A percentile compares a stretch with the other conserved stretches of the same genome.
phyloP scores from a whole-genome alignment of 805 yeast genomes.

The Millerago galiae region DNA sequence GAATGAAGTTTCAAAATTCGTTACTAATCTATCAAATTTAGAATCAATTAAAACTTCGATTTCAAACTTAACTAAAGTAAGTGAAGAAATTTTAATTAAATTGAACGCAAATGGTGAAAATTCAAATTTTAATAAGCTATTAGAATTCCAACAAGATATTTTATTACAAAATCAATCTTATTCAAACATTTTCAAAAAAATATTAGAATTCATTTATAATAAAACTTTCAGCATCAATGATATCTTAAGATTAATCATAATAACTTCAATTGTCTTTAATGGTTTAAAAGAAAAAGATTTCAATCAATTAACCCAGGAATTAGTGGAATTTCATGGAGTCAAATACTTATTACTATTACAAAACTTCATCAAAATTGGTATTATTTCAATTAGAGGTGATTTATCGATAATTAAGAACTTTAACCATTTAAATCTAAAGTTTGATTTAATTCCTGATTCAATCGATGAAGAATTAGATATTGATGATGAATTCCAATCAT shows the following conservation, averaged over 20 bases:
- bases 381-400: conserved; percentile 30
- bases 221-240: conserved; percentile 33
- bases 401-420: conserved; percentile 31
- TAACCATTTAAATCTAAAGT: conserved; percentile 28
- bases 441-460: conserved; percentile 42
- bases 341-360: conserved; percentile 41
- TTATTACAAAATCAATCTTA: conserved; percentile 46
- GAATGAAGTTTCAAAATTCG: conserved; percentile 52
- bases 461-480: conserved; percentile 7
- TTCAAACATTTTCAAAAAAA: conserved; percentile 26
- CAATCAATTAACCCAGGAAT: conserved; percentile 44
- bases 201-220: conserved; percentile 43
- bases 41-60: conserved; percentile 64
- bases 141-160: conserved; percentile 67
- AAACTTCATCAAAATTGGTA: conserved; percentile 40
- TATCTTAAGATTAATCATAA: conserved; percentile 46
- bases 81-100: conserved; percentile 52
- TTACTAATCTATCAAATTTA: conserved; percentile 58
- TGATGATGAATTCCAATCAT: conserved; percentile 32
- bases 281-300: conserved; percentile 67
- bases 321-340: conserved; percentile 63
- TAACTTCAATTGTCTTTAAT: conserved; percentile 56
- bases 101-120: conserved; percentile 23
- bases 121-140: conserved; percentile 12
- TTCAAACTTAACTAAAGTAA: conserved; percentile 66